Evolutionary conservation across 495 filamentous ascomycete genomes (phyloP), one percentile per base, ranked within the genome.

Genomic region (Neurospora sp.): DNA sequence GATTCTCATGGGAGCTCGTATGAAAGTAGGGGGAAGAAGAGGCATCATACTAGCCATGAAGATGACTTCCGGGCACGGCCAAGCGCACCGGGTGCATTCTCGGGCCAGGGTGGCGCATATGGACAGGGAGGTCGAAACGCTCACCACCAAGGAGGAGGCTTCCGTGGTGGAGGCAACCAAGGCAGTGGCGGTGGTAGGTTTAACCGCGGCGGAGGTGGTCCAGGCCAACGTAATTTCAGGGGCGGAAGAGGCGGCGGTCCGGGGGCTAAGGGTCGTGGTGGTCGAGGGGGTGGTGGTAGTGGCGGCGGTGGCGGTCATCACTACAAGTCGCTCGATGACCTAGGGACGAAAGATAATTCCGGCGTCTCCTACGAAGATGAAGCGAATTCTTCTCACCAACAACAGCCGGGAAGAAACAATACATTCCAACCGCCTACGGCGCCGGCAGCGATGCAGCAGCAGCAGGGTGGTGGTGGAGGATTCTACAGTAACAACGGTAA

Each of bases 1-100:
- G 85, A 87, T 72, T 76, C 82, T 0, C 78, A 82, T 40, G 89
- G 90, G 75, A 86, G 86, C 66, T 85, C 87, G 72, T 89, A 86
- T 76, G 88, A 92, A 74, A 89, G 82, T 79, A 90, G 85, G 76
- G 83, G 80, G 60, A 81, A 85, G 75, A 93, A 88, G 80, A 84
- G 89, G 62, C 86, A 86, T 75, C 87, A 87, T 77, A 78, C 79
- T 0, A 82, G 83, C 46, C 84, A 87, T 23, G 87, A 91, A 38
- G 89, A 90, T 46, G 78, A 81, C 54, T 81, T 80, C 40, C 77
- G 79, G 78, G 23, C 71, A n/a, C 12, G 71, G 70, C 69, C 71
- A 76, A 10, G 71, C 69, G 39, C 78, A 77, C 38, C 44, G 3
- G 7, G 54, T 35, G 54, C 54, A 8, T 66, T 66, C 54, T 66